These are phyloP conservation scores for Chlamydomonas schloesseri DNA, from an alignment of 139 green algal species.

Conservation along the genomic window DNA sequence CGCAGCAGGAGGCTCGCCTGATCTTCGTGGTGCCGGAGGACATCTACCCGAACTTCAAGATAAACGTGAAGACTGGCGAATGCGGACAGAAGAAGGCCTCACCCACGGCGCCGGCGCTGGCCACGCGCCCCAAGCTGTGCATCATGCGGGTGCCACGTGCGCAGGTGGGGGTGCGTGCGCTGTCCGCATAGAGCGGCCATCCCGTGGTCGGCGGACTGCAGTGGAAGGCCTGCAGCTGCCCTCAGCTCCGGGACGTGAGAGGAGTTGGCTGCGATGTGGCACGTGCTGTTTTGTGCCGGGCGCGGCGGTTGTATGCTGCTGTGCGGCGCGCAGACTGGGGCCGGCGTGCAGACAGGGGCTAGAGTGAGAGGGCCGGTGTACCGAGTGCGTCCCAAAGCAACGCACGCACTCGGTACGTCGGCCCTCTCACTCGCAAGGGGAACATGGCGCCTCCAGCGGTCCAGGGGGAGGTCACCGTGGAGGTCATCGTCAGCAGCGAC, in stretches of 20 bases:
- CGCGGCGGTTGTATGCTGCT: too few species aligned
- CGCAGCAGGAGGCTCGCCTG: not conserved
- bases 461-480: too few species aligned
- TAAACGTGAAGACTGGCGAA: not conserved
- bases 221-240: not conserved
- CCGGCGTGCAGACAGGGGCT: too few species aligned
- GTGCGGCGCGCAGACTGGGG: too few species aligned
- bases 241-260: not conserved
- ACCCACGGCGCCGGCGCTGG: not conserved
- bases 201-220: not conserved
- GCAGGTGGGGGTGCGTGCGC: not conserved
- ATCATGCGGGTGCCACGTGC: not conserved
- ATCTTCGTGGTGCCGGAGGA: slow-evolving; percentile 7
- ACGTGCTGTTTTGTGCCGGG: too few species aligned
- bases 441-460: too few species aligned
- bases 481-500: too few species aligned
- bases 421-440: too few species aligned
- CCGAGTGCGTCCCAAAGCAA: too few species aligned
- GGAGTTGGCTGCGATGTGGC: too few species aligned
- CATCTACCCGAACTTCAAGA: not conserved
- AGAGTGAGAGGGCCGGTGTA: too few species aligned
- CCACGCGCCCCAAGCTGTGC: not conserved
- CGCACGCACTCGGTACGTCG: too few species aligned
- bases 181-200: not conserved
- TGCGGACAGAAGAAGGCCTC: not conserved